Evolutionary conservation across 192 early-diverging fungal genomes (phyloP).

Genomic region (Podila clonocystis): DNA sequence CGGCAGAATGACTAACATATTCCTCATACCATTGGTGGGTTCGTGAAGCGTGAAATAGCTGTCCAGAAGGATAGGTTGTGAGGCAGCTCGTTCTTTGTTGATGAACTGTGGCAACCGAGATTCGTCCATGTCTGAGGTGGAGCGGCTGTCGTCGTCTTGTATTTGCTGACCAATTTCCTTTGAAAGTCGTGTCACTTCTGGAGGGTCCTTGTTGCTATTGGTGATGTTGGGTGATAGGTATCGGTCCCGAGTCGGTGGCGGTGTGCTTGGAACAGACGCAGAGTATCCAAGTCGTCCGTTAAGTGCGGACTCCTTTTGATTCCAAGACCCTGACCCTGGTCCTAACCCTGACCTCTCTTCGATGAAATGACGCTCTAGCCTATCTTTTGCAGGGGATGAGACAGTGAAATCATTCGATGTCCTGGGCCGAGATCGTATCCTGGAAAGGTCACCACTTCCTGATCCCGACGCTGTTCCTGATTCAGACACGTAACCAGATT

Average conservation of each 20-base stretch:
- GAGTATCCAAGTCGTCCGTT: background rate
- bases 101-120: slow-evolving; percentile 21
- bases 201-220: background rate
- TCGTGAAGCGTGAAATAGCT: slow-evolving; percentile 55
- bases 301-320: background rate
- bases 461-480: slow-evolving; percentile 16
- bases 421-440: background rate
- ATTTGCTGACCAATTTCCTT: background rate
- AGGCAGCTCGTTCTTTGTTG: background rate
- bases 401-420: background rate
- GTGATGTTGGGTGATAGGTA: slow-evolving; percentile 9
- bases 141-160: background rate
- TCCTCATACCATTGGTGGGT: slow-evolving; percentile 24
- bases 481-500: slow-evolving; percentile 27
- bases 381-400: background rate
- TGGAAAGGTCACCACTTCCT: background rate
- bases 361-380: background rate
- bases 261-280: slow-evolving; percentile 10
- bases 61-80: slow-evolving; percentile 48
- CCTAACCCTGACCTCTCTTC: background rate
- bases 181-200: background rate
- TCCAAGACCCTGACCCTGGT: background rate
- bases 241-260: slow-evolving; percentile 12
- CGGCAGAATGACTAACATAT: too few species aligned
- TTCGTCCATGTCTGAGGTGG: background rate